Conservation (phyloP, 345 rosid species). For the Gossypium mustelinum region DNA sequence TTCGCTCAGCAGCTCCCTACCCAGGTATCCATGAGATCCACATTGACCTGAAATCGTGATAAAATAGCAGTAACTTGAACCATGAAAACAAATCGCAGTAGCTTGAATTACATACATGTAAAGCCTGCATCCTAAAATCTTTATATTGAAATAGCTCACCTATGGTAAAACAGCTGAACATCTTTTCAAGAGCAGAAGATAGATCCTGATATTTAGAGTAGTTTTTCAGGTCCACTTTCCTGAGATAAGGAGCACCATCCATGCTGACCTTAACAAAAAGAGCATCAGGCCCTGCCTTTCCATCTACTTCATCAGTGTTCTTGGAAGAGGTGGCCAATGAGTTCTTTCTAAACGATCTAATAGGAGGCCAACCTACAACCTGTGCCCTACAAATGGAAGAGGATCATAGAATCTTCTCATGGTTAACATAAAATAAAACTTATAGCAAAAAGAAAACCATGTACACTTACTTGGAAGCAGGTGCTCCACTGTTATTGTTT, state of each 20-base stretch:
- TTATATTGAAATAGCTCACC: constrained; percentile 30
- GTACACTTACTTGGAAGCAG: constrained; percentile 53
- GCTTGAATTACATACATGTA: not conserved
- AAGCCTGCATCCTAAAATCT: not conserved
- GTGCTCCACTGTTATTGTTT: constrained; percentile 35
- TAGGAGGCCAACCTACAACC: constrained; percentile 85
- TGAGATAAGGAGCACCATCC: constrained; percentile 77
- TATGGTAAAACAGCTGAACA: constrained; percentile 66
- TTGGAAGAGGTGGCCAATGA: constrained; percentile 51
- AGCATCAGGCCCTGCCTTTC: constrained; percentile 53
- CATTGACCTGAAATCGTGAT: constrained; percentile 40
- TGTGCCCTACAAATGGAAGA: constrained; percentile 45
- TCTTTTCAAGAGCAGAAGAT: constrained; percentile 72
- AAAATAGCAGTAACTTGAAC: constrained; percentile 29
- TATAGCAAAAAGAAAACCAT: not conserved
- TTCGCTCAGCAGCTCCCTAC: constrained; percentile 51
- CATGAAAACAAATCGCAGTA: constrained; percentile 10
- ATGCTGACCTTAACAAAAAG: constrained; percentile 67
- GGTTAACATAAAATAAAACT: not conserved
- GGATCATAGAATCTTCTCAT: not conserved
- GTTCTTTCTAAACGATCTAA: constrained; percentile 64
- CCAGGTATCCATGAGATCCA: constrained; percentile 43
- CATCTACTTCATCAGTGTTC: constrained; percentile 58
- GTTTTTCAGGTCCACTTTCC: constrained; percentile 63
- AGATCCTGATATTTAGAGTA: constrained; percentile 53